Conservation (phyloP, 805 yeast species). For the Saccharomycopsis fibuligera region DNA sequence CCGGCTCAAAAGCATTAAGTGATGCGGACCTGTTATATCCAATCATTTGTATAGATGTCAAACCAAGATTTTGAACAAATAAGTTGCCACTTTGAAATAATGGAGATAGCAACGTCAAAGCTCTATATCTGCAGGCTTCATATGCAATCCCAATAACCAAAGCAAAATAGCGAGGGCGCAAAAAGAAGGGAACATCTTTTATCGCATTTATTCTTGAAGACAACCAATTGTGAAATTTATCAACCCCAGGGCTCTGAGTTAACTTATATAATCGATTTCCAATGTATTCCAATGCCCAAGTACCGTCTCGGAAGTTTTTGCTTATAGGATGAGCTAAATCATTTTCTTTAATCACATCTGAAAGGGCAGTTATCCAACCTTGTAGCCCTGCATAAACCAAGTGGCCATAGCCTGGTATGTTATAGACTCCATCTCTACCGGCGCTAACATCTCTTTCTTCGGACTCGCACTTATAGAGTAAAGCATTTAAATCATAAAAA, state of each 20-base stretch:
- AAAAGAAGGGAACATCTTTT: slow-evolving; percentile 63
- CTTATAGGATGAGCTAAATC: slow-evolving; percentile 82
- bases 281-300: slow-evolving; percentile 84
- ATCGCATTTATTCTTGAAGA: slow-evolving; percentile 55
- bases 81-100: slow-evolving; percentile 55
- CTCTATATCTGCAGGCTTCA: slow-evolving; percentile 69
- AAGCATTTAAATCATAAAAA: slow-evolving; percentile 65
- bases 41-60: slow-evolving; percentile 83
- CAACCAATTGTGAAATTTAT: slow-evolving; percentile 65
- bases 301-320: slow-evolving; percentile 71
- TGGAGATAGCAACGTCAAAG: slow-evolving; percentile 48
- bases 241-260: slow-evolving; percentile 39
- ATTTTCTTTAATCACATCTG: slow-evolving; percentile 55
- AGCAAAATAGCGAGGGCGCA: slow-evolving; percentile 84
- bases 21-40: slow-evolving; percentile 72
- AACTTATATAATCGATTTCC: slow-evolving; percentile 56
- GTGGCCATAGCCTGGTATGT: slow-evolving; percentile 65
- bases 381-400: slow-evolving; percentile 85
- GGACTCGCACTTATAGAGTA: slow-evolving; percentile 71
- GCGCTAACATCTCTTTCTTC: slow-evolving; percentile 81
- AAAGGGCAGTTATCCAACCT: slow-evolving; percentile 79
- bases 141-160: slow-evolving; percentile 76
- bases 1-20: slow-evolving; percentile 51
- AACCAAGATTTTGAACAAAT: slow-evolving; percentile 72
- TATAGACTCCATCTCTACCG: slow-evolving; percentile 68